Base-by-base conservation (phyloP, 345 rosid species). In the Aurinia saxatilis region DNA sequence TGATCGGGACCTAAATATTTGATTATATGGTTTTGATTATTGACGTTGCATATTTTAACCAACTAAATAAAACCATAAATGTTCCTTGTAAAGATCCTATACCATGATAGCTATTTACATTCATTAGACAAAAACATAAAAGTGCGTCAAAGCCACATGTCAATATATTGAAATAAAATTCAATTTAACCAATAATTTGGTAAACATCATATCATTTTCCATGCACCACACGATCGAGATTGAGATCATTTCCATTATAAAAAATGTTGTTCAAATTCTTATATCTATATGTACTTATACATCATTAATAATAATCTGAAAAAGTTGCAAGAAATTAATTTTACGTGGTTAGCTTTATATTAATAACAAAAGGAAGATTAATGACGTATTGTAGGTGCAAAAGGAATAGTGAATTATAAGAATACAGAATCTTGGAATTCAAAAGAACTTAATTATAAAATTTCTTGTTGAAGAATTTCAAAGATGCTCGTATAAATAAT, bases 341-440 rank as follows among this genome's bases (percentile, higher is more conserved):
- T 1, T 21, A 21, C 25, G 4, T 21, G 25, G 25, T 21, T 21
- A n/a, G n/a, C n/a, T n/a, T n/a, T n/a, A n/a, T n/a, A 10, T 2
- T 10, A 34, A 10, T 9, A 34, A 34, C 7, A 10, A 9, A 50
- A 30, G 13, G n/a, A 6, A 14, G 8, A 30, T 5, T 31, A 27
- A 27, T 51, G 40, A 12, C 53, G 23, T 5, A 9, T 30, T 50
- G 5, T 5, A n/a, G 13, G 42, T 9, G n/a, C 12, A 37, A 13
- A 14, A 34, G 33, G 6, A 7, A 0, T 41, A 37, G 27, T 38
- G 30, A 35, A 35, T 31, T 47, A 41, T 50, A 42, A 33, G 62
- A 15, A 51, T 33, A 47, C 5, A 12, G 50, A 67, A 67, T 67
- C 66, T 21, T 50, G 12, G 58, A 50, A 67, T 67, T 21, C 51